phyloP scores from a whole-genome alignment of 192 early-diverging fungal genomes.

The Coemansia sp. region DNA sequence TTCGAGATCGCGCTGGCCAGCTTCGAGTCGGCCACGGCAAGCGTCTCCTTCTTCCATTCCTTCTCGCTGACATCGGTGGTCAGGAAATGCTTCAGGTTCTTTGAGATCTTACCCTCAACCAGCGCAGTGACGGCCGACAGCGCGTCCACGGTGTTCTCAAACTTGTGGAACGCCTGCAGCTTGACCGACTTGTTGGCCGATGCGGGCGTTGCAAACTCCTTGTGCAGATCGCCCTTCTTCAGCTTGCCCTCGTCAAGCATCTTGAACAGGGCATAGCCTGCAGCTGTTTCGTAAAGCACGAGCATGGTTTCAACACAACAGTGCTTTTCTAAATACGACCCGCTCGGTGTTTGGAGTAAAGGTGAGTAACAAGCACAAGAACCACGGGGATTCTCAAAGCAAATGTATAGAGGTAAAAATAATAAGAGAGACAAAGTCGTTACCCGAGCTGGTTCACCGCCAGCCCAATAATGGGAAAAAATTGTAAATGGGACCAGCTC shows the following conservation, averaged over 20 bases:
- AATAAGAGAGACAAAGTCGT: slow-evolving; percentile 1
- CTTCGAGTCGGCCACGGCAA: slow-evolving; percentile 92
- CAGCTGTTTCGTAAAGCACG: slow-evolving; percentile 95
- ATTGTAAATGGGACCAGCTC: neutral
- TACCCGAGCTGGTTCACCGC: neutral
- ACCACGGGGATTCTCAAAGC: slow-evolving; percentile 3
- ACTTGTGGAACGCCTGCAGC: slow-evolving; percentile 94
- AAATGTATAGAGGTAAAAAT: slow-evolving; percentile 3
- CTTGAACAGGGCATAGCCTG: slow-evolving; percentile 97
- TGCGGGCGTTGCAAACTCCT: slow-evolving; percentile 86
- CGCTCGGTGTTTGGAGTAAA: neutral
- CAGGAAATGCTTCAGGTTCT: slow-evolving; percentile 93
- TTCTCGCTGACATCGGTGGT: slow-evolving; percentile 77
- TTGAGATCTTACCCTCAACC: slow-evolving; percentile 94
- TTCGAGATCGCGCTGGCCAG: slow-evolving; percentile 81
- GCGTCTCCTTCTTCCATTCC: slow-evolving; percentile 88
- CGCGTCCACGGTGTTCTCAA: slow-evolving; percentile 98
- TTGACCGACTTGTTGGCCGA: slow-evolving; percentile 90
- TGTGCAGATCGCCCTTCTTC: slow-evolving; percentile 81
- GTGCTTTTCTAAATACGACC: neutral
- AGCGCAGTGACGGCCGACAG: slow-evolving; percentile 93
- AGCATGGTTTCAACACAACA: slow-evolving; percentile 62
- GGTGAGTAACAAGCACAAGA: neutral
- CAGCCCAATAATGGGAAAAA: neutral
- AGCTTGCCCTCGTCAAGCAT: slow-evolving; percentile 88